These are phyloP conservation scores for Chlamydomonas incerta DNA, from an alignment of 139 green algal species.

Conservation along the genomic window DNA sequence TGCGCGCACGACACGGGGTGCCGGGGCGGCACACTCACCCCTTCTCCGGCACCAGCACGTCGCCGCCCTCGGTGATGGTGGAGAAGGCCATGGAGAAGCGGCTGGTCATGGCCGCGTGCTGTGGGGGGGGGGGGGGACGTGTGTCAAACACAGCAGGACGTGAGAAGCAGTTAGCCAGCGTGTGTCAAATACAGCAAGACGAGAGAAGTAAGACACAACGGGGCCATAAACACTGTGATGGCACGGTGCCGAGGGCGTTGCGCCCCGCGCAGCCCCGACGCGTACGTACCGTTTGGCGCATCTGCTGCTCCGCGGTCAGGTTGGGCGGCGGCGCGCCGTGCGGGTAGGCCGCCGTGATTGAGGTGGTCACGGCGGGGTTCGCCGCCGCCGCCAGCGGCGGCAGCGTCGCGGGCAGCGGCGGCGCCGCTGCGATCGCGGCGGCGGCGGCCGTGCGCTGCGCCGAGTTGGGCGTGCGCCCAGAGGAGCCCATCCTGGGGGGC, in stretches of 20 bases:
- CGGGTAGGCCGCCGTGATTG: not conserved
- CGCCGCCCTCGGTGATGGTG: slow-evolving; percentile 21
- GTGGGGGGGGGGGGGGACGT: too few species aligned
- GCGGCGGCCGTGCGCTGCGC: not conserved
- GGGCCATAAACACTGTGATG: too few species aligned
- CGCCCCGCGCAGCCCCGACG: too few species aligned
- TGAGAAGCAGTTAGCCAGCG: too few species aligned
- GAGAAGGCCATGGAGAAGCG: slow-evolving; percentile 43
- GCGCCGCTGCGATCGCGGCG: not conserved
- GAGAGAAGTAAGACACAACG: too few species aligned
- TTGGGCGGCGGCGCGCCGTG: not conserved
- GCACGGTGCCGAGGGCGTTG: too few species aligned
- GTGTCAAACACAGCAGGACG: too few species aligned
- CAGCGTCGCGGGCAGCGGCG: not conserved
- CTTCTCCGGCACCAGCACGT: slow-evolving; percentile 17
- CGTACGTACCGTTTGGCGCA: too few species aligned
- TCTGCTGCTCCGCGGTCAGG: slow-evolving; percentile 29
- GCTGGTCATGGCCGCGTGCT: slow-evolving; percentile 22
- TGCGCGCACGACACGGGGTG: too few species aligned
- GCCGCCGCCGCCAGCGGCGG: not conserved
- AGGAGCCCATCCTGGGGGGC: too few species aligned
- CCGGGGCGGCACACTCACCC: not conserved
- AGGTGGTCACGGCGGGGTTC: not conserved
- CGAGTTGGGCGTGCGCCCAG: not conserved
- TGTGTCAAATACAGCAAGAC: too few species aligned